Conservation (phyloP, 108 stramenopile species). For the Fistulifera solaris region DNA sequence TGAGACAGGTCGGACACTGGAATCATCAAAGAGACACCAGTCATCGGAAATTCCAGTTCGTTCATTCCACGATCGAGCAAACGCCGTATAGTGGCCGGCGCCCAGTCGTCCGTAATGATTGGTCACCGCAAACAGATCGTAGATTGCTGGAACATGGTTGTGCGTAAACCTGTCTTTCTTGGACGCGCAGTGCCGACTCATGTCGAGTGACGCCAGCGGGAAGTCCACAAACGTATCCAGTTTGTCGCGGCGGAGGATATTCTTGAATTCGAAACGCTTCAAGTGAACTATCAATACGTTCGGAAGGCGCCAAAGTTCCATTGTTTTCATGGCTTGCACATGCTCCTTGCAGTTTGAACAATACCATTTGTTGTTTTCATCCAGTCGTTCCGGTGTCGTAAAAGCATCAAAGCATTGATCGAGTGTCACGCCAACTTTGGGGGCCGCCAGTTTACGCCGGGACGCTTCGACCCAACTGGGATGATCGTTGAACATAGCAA, state of each 20-base stretch:
- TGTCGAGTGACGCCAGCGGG: slow-evolving; percentile 69
- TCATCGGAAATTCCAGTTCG: slow-evolving; percentile 23
- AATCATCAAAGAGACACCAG: slow-evolving; percentile 73
- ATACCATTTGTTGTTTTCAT: slow-evolving; percentile 85
- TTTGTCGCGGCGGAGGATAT: slow-evolving; percentile 76
- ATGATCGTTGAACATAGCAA: slow-evolving; percentile 22
- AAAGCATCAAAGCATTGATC: slow-evolving; percentile 73
- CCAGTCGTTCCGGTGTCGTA: slow-evolving; percentile 78
- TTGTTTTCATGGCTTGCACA: slow-evolving; percentile 84
- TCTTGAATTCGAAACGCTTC: slow-evolving; percentile 89
- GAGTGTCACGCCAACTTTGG: slow-evolving; percentile 34
- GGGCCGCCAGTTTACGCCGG: slow-evolving; percentile 5
- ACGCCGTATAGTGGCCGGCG: slow-evolving; percentile 96
- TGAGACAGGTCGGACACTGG: slow-evolving; percentile 27
- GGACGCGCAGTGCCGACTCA: slow-evolving; percentile 43
- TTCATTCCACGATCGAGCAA: slow-evolving; percentile 66
- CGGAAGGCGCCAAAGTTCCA: slow-evolving; percentile 89
- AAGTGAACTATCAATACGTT: slow-evolving; percentile 92
- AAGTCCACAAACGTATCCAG: slow-evolving; percentile 87
- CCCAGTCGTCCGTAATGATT: slow-evolving; percentile 95
- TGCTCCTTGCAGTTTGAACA: slow-evolving; percentile 87
- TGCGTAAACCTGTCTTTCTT: slow-evolving; percentile 28
- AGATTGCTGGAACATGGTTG: slow-evolving; percentile 55
- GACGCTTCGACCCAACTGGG: slow-evolving; percentile 18
- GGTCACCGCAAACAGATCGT: slow-evolving; percentile 93